These are phyloP conservation scores for Hypoxylon sp. DNA, from an alignment of 2,329 filamentous ascomycete species.

Conservation along the genomic window DNA sequence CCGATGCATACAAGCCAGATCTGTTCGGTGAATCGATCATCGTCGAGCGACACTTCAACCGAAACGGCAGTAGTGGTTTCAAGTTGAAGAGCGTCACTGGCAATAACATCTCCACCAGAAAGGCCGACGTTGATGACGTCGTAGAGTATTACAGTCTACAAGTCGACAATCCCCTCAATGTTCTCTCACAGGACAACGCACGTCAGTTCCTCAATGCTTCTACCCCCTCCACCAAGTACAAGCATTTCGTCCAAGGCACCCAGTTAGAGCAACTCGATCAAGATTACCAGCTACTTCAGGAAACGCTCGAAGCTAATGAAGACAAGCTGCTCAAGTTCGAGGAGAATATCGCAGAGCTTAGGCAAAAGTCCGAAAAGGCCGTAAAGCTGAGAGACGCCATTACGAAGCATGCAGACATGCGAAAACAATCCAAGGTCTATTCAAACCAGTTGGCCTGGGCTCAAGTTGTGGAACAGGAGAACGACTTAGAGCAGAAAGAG, in stretches of 20 bases:
- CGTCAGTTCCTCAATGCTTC: constrained; percentile 91
- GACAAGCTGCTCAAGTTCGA: constrained; percentile 67
- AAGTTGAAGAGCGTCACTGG: constrained; percentile 81
- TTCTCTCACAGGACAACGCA: constrained; percentile 94
- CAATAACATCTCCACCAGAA: constrained; percentile 80
- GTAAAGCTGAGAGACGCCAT: constrained; percentile 70
- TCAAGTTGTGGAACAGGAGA: constrained; percentile 82
- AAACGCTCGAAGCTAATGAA: constrained; percentile 77
- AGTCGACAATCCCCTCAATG: constrained; percentile 96
- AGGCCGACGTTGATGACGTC: constrained; percentile 88
- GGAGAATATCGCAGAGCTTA: constrained; percentile 70
- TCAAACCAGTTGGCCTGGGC: constrained; percentile 82
- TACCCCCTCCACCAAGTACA: constrained; percentile 86
- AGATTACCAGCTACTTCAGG: constrained; percentile 86
- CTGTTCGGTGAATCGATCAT: constrained; percentile 85
- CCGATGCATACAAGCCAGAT: constrained; percentile 83
- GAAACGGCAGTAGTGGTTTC: constrained; percentile 78
- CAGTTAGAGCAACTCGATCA: constrained; percentile 91
- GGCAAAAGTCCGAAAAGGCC: constrained; percentile 67
- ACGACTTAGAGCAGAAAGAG: constrained; percentile 50
- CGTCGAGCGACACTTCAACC: constrained; percentile 89
- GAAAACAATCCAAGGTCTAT: constrained; percentile 66
- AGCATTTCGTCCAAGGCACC: constrained; percentile 93
- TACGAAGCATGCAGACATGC: constrained; percentile 71
- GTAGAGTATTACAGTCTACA: constrained; percentile 92